Evolutionary conservation across 148 eudicot species (phyloP), one percentile per base, ranked within the genome.

Genomic region (Amaranthus hypochondriacus): DNA sequence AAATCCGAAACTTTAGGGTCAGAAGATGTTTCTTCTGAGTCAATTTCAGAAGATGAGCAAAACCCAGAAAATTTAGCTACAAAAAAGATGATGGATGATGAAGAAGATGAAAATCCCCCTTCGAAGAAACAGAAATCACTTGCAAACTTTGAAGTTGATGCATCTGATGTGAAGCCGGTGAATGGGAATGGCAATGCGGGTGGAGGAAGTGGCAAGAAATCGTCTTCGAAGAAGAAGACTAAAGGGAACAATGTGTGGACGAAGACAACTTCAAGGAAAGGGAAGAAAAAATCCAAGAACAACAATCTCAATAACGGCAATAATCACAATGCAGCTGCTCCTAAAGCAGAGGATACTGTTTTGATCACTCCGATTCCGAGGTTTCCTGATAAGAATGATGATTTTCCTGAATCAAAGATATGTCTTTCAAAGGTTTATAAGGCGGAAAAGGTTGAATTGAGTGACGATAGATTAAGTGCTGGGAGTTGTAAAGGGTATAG

Each of bases 401-500:
- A 95, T 61, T 62, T 72, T 44, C 79, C 84, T 0, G 96, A 95
- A 3, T 47, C 78, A 42, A 78, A 77, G 4, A 90, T 92, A 9
- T 87, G 92, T 63, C 84, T 95, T 28, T 95, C 98, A 0, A 95
- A 89, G 86, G 81, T 84, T 11, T 85, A 87, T 73, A 95, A 95
- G 78, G 98, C 98, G 0, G 98, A 95, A 75, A 95, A 92, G 74
- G 98, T 95, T 5, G 98, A 95, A 56, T 56, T 95, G 57, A 85
- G 90, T n/a, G 97, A 95, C 61, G 97, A 95, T 78, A 76, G 98
- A 57, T 15, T 92, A 82, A 85, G 75, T 70, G 98, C 97, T 0
- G 88, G 92, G 13, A 92, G 96, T 66, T 81, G 90, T 11, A 95
- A 95, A 63, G 98, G 98, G 69, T 94, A 94, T 61, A 89, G 98